Percentiles rank a stretch among this genome's conserved stretches.
Evolutionary conservation across 2,329 filamentous ascomycete genomes (phyloP).

Genomic region (Aureobasidium subglaciale): DNA sequence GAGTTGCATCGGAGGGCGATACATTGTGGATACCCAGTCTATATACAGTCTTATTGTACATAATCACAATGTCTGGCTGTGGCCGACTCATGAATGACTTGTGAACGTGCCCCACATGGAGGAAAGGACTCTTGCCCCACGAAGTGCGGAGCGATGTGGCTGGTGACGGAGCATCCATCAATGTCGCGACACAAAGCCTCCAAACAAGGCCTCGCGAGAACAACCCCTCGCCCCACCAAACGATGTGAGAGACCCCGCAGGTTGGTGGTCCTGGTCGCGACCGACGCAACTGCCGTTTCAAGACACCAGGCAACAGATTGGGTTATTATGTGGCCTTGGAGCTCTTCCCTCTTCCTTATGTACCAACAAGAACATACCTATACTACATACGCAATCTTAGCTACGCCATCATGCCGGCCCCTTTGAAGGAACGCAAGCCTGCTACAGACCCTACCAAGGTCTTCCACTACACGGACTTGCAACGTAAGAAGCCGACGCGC

Average conservation of each 20-base stretch:
- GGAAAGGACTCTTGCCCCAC: slow-evolving; percentile 1
- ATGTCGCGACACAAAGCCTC: not conserved
- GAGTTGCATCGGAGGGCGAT: not conserved
- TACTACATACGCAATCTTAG: no score
- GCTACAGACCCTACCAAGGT: slow-evolving; percentile 31
- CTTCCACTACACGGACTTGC: slow-evolving; percentile 34
- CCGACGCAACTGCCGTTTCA: not conserved
- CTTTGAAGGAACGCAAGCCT: slow-evolving; percentile 24
- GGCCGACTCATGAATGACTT: not conserved
- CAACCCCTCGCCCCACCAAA: no score
- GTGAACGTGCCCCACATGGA: not conserved
- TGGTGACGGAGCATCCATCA: slow-evolving; percentile 3
- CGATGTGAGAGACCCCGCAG: not conserved
- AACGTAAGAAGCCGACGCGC: slow-evolving; percentile 31
- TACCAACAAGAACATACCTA: not conserved
- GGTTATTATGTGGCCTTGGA: not conserved
- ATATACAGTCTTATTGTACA: slow-evolving; percentile 1
- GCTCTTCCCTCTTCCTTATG: not conserved
- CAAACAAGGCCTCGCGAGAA: no score
- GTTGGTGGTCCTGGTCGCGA: not conserved
- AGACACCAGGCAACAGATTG: not conserved
- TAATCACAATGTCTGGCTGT: not conserved
- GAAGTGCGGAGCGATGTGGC: no score
- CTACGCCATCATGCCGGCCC: slow-evolving; percentile 3
- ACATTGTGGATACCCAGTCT: not conserved